Percentiles rank a stretch among this genome's conserved stretches.
phyloP scores from a whole-genome alignment of 2,329 filamentous ascomycete genomes.

The Rhynchosporium secalis region DNA sequence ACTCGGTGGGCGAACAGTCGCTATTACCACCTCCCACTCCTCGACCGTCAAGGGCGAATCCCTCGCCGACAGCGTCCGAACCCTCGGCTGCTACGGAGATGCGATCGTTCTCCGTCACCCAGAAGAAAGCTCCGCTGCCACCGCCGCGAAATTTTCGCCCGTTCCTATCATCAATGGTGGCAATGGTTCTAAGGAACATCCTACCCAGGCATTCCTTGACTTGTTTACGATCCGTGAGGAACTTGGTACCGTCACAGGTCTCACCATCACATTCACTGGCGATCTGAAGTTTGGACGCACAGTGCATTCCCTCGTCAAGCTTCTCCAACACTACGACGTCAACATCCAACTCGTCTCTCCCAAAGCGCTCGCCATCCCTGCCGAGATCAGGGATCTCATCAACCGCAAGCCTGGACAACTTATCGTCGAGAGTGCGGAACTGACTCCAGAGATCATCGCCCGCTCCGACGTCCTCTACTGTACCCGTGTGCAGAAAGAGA shows the following conservation, averaged over 20 bases:
- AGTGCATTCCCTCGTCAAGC: conserved; percentile 91
- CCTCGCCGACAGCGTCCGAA: conserved; percentile 90
- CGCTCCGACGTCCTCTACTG: conserved; percentile 93
- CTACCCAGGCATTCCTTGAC: conserved; percentile 95
- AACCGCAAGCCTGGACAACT: conserved; percentile 71
- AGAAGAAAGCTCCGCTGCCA: conserved; percentile 74
- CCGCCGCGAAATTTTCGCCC: conserved; percentile 81
- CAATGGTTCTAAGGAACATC: conserved; percentile 94
- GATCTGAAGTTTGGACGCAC: conserved; percentile 92
- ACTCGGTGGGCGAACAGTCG: conserved; percentile 82
- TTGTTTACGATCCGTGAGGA: conserved; percentile 99
- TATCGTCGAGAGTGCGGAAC: conserved; percentile 68
- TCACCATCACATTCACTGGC: conserved; percentile 94
- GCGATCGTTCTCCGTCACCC: conserved; percentile 96
- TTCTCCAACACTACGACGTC: conserved; percentile 94
- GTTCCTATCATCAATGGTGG: conserved; percentile 97
- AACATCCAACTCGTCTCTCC: conserved; percentile 90
- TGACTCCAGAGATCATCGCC: conserved; percentile 85
- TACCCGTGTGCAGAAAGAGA: conserved; percentile 94
- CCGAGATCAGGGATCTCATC: conserved; percentile 71
- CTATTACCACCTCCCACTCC: conserved; percentile 79
- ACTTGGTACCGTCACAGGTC: conserved; percentile 87
- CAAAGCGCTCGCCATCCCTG: conserved; percentile 72
- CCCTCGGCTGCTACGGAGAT: conserved; percentile 90
- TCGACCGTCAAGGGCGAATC: conserved; percentile 94